These are phyloP conservation scores for Cenchrus americanus DNA, from an alignment of 176 grass and related monocot species.

Conservation along the genomic window DNA sequence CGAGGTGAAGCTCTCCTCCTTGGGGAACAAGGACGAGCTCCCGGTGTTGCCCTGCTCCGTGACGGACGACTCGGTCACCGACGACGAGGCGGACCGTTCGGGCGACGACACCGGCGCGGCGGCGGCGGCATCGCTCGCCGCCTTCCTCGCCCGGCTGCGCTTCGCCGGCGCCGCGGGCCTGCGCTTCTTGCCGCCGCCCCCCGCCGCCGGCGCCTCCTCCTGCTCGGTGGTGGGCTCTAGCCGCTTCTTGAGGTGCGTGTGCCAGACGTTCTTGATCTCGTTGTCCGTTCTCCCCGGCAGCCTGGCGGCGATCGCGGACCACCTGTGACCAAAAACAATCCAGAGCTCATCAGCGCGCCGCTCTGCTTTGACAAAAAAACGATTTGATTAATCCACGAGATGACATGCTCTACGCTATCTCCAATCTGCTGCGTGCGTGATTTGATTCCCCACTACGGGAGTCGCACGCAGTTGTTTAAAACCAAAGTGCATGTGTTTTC, in stretches of 20 bases:
- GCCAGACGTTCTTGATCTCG: conserved; percentile 97
- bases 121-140: neutral
- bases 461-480: conserved; percentile 24
- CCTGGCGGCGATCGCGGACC: conserved; percentile 83
- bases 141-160: conserved; percentile 15
- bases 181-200: conserved; percentile 26
- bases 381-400: neutral
- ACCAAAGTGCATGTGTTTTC: conserved; percentile 10
- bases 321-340: conserved; percentile 41
- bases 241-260: conserved; percentile 91
- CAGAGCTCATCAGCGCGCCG: conserved; percentile 27
- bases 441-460: conserved; percentile 41
- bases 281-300: conserved; percentile 85
- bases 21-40: conserved; percentile 26
- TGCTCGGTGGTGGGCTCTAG: conserved; percentile 29
- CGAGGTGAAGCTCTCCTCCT: conserved; percentile 79
- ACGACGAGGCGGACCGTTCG: conserved; percentile 54
- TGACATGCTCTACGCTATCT: conserved; percentile 18
- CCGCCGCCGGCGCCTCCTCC: neutral
- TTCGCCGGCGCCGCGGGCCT: conserved; percentile 25
- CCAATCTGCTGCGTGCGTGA: conserved; percentile 11
- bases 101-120: conserved; percentile 54
- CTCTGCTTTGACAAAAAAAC: neutral
- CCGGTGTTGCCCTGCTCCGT: conserved; percentile 47
- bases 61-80: conserved; percentile 54